Base-by-base conservation (phyloP, 164 flowering plant species). In the Vitis riparia region DNA sequence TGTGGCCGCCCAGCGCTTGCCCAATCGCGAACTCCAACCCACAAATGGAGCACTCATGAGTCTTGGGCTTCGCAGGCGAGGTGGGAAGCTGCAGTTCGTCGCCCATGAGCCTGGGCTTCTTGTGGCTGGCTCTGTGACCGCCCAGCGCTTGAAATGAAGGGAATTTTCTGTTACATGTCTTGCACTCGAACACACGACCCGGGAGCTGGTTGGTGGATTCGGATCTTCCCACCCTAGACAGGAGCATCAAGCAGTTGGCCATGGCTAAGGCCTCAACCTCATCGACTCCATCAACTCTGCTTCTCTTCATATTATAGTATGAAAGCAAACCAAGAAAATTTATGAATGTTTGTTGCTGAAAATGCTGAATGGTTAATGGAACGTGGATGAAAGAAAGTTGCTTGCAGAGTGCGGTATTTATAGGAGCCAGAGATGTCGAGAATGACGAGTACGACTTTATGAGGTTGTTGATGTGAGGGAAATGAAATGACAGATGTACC, bases 51-150 rank as follows among this genome's bases (percentile, higher is more conserved):
- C 96, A 90, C 79, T 86, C 93, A 68, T 90, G 96, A 3, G 81
- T 79, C 68, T 81, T 87, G 2, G 86, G 86, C 77, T 83, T 88
- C 11, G 66, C 15, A 19, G 83, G 78, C 15, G 75, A 68, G 3
- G 8, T 19, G 12, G 59, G 77, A 3, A 63, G 58, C 23, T 71
- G 79, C 5, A 48, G 8, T 15, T 58, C 63, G 9, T 48, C 76
- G 1, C 37, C 83, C 57, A 53, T 47, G 3, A 77, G 15, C 66
- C 85, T 75, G 0, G 91, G 91, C 78, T 85, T 87, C 86, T 91
- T 93, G 80, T 93, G 98, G 66, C 97, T 90, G 3, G 98, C 96
- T 5, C 97, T 68, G 77, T 92, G 84, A 8, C 84, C 84, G 2
- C 84, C 84, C 2, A 81, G 58, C 1, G 84, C 84, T 60, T 81